Evolutionary conservation across 331 rosid species (phyloP), one percentile per base, ranked within the genome.

Genomic region (Phaseolus coccineus): DNA sequence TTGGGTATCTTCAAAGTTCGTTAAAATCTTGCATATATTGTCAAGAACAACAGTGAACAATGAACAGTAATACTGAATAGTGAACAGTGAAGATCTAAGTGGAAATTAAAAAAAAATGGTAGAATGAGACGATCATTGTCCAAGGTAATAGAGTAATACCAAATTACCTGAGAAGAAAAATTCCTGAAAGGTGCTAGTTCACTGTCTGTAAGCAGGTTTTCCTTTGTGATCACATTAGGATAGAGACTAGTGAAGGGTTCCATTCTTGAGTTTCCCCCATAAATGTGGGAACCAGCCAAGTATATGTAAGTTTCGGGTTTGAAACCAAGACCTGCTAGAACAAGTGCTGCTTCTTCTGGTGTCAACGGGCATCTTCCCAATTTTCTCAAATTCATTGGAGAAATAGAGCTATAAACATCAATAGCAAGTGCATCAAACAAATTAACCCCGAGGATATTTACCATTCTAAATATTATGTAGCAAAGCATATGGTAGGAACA

Each of bases 341-440:
- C 98, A 47, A 95, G 93, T 57, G 87, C 98, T 64, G 98, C 94
- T 90, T 95, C 99, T 90, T 95, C 99, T 33, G 98, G 99, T 47
- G 98, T 88, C 91, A 93, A 88, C 16, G 98, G 99, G 46, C 99
- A 95, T 87, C 89, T 91, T 37, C 99, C 99, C 77, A 81, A 64
- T 84, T 81, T 84, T 81, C 99, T 90, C 91, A 93, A 87, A 76
- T 87, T 79, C 66, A 25, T 46, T 28, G 93, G 88, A 71, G 93
- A 84, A 82, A 87, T 72, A n/a, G 82, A 81, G 83, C 97, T 93
- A 63, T 15, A 70, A 66, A 61, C 72, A 14, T 30, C 31, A 69
- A 71, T 6, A 71, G 5, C 3, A 76, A 42, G 71, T 47, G 64
- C 57, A 71, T 74, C 19, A 28, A 76, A 81, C 71, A 68, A 3